These are phyloP conservation scores for Neurospora hispaniola DNA, from an alignment of 495 filamentous ascomycete genomes.

Conservation along the genomic window DNA sequence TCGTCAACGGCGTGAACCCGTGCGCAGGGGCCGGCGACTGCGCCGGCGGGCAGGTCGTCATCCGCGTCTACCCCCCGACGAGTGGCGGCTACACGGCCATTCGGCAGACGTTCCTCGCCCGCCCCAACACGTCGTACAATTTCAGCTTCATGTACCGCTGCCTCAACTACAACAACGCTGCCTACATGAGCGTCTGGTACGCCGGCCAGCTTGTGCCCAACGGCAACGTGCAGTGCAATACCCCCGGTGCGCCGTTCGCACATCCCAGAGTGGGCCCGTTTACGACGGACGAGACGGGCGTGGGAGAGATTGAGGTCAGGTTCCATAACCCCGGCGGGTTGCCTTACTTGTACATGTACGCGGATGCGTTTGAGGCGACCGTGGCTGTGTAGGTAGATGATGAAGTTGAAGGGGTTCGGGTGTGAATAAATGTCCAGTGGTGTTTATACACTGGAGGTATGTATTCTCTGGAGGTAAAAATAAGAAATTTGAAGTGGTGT, in stretches of 20 bases:
- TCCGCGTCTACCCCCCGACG: slow-evolving; percentile 12
- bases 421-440: background rate
- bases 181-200: background rate
- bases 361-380: slow-evolving; percentile 16
- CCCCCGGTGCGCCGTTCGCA: background rate
- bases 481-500: background rate
- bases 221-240: background rate
- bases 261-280: slow-evolving; percentile 6
- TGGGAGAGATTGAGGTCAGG: slow-evolving; percentile 11
- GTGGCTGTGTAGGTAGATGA: background rate
- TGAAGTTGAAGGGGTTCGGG: background rate
- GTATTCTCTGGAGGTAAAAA: background rate
- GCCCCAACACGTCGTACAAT: slow-evolving; percentile 9
- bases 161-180: slow-evolving; percentile 12
- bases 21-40: slow-evolving; percentile 6
- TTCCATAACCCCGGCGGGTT: slow-evolving; percentile 4
- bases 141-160: slow-evolving; percentile 13
- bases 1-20: slow-evolving; percentile 12
- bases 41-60: slow-evolving; percentile 8
- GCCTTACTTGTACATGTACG: slow-evolving; percentile 13
- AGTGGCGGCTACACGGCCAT: slow-evolving; percentile 1
- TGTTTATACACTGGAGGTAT: background rate
- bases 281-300: slow-evolving; percentile 8
- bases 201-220: slow-evolving; percentile 1
- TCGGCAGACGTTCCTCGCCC: slow-evolving; percentile 7